Percentiles rank a stretch among this genome's conserved stretches.
Conservation (phyloP, 345 rosid species). For the Hirschfeldia incana region DNA sequence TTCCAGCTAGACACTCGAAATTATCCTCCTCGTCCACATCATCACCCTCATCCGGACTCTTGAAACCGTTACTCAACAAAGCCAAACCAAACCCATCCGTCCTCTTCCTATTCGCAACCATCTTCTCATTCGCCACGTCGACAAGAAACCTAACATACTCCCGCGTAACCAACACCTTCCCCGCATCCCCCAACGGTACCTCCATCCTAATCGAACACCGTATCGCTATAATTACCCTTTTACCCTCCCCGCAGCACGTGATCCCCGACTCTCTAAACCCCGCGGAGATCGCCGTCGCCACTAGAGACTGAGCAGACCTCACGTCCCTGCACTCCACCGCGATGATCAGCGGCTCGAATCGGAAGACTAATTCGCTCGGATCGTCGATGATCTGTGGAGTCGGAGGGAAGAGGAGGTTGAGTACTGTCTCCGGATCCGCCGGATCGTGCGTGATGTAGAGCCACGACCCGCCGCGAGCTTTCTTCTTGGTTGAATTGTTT, state of each 20-base stretch:
- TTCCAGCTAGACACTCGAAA: constrained; percentile 31
- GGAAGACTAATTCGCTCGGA: constrained; percentile 56
- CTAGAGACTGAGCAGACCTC: constrained; percentile 62
- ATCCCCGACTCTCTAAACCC: constrained; percentile 92
- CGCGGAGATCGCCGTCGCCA: constrained; percentile 61
- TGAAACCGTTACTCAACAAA: constrained; percentile 45
- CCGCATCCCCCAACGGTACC: constrained; percentile 72
- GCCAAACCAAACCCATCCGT: constrained; percentile 57
- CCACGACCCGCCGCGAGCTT: constrained; percentile 92
- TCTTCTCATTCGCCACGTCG: constrained; percentile 75
- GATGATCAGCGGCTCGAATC: constrained; percentile 86
- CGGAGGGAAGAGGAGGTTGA: constrained; percentile 57
- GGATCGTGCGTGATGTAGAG: constrained; percentile 70
- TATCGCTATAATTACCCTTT: constrained; percentile 77
- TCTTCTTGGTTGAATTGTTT: constrained; percentile 42
- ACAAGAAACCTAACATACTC: constrained; percentile 77
- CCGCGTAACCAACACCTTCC: constrained; percentile 50
- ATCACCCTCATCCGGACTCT: constrained; percentile 7
- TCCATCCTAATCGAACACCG: constrained; percentile 85
- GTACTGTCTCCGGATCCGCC: constrained; percentile 50
- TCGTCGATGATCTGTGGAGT: neutral
- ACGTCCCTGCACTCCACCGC: constrained; percentile 80
- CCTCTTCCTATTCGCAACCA: constrained; percentile 78
- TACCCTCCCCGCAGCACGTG: constrained; percentile 65
- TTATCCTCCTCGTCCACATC: constrained; percentile 29